Evolutionary conservation across 768 basidiomycete genomes (phyloP).

Genomic region (Podaxis carcinomalis): DNA sequence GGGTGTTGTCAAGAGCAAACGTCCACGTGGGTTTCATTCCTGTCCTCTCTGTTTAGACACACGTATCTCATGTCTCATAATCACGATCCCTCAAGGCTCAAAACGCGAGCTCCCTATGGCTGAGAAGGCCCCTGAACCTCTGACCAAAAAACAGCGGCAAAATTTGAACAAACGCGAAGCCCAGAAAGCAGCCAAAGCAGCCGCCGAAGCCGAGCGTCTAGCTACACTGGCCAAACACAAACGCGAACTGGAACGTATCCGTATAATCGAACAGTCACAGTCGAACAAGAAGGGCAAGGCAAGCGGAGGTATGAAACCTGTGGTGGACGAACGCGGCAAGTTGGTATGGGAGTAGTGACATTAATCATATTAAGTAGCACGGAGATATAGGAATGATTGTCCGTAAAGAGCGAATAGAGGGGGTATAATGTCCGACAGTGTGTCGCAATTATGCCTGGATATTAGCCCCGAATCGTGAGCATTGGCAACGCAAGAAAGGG

Average conservation of each 20-base stretch:
- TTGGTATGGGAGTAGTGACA: constrained; percentile 50
- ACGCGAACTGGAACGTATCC: constrained; percentile 50
- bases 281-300: constrained; percentile 25
- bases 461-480: not conserved
- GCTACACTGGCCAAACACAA: constrained; percentile 54
- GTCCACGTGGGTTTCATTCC: constrained; percentile 32
- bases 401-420: constrained; percentile 8
- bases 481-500: not conserved
- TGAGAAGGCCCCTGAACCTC: constrained; percentile 35
- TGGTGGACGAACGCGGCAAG: constrained; percentile 52
- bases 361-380: constrained; percentile 12
- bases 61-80: constrained; percentile 1
- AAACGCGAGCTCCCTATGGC: constrained; percentile 1
- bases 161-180: constrained; percentile 58
- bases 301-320: constrained; percentile 60
- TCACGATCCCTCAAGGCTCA: not conserved
- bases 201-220: constrained; percentile 47
- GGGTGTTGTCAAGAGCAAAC: constrained; percentile 67
- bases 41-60: not conserved
- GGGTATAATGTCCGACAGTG: constrained; percentile 10
- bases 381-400: constrained; percentile 8
- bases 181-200: constrained; percentile 52
- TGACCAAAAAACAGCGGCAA: constrained; percentile 68
- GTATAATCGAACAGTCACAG: constrained; percentile 45
- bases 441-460: not conserved